Percentiles rank a stretch among this genome's conserved stretches.
These are phyloP conservation scores for Silene latifolia DNA, from an alignment of 148 eudicot genomes.

Conservation along the genomic window DNA sequence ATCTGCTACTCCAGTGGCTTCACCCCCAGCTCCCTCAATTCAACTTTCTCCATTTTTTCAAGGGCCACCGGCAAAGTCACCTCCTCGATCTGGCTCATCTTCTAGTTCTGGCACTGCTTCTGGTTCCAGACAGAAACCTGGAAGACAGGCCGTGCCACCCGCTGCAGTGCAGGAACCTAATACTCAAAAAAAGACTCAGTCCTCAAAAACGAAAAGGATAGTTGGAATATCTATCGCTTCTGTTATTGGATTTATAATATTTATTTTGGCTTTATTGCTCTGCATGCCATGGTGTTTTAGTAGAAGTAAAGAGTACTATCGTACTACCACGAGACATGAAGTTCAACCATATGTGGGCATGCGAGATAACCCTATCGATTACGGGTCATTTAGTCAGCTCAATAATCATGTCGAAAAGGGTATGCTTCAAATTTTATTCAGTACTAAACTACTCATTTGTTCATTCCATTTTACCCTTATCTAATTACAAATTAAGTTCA, in stretches of 20 bases:
- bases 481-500: too few species aligned
- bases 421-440: conserved; percentile 5
- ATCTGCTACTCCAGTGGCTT: conserved; percentile 54
- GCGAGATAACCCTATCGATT: conserved; percentile 42
- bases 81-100: conserved; percentile 26
- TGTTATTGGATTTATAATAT: conserved; percentile 48
- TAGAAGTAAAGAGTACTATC: conserved; percentile 37
- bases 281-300: conserved; percentile 60
- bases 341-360: conserved; percentile 57
- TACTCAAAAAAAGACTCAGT: conserved; percentile 38
- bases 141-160: conserved; percentile 52
- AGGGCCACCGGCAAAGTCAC: conserved; percentile 22
- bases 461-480: neutral
- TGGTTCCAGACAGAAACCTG: conserved; percentile 42
- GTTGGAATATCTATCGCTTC: conserved; percentile 68
- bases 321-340: conserved; percentile 56
- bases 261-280: conserved; percentile 52
- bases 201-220: conserved; percentile 45
- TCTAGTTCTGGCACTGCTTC: conserved; percentile 30
- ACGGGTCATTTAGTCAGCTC: conserved; percentile 35
- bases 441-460: too few species aligned
- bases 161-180: conserved; percentile 44
- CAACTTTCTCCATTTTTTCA: conserved; percentile 31
- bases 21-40: conserved; percentile 31
- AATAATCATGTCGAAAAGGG: conserved; percentile 56